These are phyloP conservation scores for Eragrostis tef DNA, from an alignment of 202 grass and related monocot species.

Conservation along the genomic window DNA sequence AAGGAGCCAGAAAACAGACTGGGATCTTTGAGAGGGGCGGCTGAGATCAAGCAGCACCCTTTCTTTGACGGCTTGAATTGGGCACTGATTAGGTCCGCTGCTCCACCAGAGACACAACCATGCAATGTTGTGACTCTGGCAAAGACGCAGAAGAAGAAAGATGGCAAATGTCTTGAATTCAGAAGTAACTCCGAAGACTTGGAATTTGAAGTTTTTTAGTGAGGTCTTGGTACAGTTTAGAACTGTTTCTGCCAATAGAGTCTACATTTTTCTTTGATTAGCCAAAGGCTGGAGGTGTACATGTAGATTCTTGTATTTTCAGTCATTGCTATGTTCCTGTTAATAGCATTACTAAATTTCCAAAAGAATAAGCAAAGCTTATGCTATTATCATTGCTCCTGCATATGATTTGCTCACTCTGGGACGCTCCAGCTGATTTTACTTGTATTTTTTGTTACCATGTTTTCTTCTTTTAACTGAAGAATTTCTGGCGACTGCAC, in stretches of 20 bases:
- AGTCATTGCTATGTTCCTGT: constrained; percentile 47
- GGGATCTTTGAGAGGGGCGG: constrained; percentile 69
- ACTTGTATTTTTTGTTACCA: not conserved
- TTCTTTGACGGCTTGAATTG: constrained; percentile 91
- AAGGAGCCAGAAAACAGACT: constrained; percentile 85
- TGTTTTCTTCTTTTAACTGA: too few relatives aligned
- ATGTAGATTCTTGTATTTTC: constrained; percentile 70
- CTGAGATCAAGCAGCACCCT: constrained; percentile 81
- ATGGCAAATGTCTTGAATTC: constrained; percentile 79
- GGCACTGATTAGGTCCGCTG: constrained; percentile 71
- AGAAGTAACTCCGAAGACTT: constrained; percentile 61
- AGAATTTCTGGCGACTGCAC: too few relatives aligned
- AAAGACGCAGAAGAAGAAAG: constrained; percentile 67
- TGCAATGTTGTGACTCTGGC: constrained; percentile 56
- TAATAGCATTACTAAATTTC: constrained; percentile 53
- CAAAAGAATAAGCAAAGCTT: constrained; percentile 47
- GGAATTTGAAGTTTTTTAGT: constrained; percentile 83
- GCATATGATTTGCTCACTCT: constrained; percentile 27
- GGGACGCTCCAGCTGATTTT: not conserved
- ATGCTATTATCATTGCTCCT: constrained; percentile 33
- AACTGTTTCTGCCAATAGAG: constrained; percentile 28
- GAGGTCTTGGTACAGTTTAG: constrained; percentile 48
- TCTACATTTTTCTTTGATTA: constrained; percentile 49
- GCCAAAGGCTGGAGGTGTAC: constrained; percentile 61
- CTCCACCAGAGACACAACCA: constrained; percentile 72